These are phyloP conservation scores for Vitis amurensis DNA, from an alignment of 164 flowering plant genomes.

Conservation along the genomic window DNA sequence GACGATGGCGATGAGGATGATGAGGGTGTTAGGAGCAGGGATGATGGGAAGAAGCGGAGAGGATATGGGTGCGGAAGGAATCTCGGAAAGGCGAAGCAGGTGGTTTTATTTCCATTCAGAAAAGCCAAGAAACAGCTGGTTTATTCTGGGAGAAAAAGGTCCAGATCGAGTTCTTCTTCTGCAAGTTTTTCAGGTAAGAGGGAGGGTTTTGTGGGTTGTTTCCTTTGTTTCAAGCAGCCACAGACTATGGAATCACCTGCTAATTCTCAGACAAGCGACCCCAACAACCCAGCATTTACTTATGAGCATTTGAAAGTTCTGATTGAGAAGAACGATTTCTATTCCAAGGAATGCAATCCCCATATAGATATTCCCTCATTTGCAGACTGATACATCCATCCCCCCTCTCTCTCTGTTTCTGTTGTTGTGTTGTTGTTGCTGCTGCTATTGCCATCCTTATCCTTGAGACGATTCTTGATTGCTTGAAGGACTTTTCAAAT, in stretches of 20 bases:
- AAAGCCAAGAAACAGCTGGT: slow-evolving; percentile 11
- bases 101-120: slow-evolving; percentile 19
- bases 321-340: slow-evolving; percentile 70
- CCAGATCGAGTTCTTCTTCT: slow-evolving; percentile 3
- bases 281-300: slow-evolving; percentile 41
- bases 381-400: neutral
- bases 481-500: neutral
- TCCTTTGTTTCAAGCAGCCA: slow-evolving; percentile 26
- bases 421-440: neutral
- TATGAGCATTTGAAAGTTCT: slow-evolving; percentile 40
- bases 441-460: too few species aligned
- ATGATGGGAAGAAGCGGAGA: slow-evolving; percentile 7
- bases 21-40: neutral
- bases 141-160: neutral
- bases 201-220: slow-evolving; percentile 14
- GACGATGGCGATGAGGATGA: slow-evolving; percentile 3
- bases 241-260: slow-evolving; percentile 17
- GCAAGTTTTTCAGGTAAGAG: neutral
- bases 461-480: neutral
- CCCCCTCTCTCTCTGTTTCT: neutral
- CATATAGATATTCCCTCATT: slow-evolving; percentile 27
- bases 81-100: slow-evolving; percentile 19
- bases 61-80: slow-evolving; percentile 6
- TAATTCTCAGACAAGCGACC: slow-evolving; percentile 41
- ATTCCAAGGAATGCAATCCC: slow-evolving; percentile 58